Conservation (phyloP, 75 land plant species). For the Larix kaempferi region DNA sequence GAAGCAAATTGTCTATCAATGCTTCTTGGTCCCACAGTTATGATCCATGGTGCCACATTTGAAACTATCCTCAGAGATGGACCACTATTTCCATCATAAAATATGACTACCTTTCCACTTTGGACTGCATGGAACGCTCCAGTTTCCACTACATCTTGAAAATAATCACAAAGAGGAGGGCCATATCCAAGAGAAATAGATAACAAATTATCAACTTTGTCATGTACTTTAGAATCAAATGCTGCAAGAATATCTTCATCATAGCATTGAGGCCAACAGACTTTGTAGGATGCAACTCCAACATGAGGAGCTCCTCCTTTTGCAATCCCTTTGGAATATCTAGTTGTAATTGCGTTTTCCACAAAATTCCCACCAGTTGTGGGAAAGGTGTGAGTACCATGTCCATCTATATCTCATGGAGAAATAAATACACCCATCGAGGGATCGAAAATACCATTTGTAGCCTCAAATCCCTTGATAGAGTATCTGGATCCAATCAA, state of each 20-base stretch:
- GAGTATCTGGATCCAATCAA: constrained; percentile 22
- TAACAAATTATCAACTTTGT: constrained; percentile 22
- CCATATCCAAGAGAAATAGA: constrained; percentile 19
- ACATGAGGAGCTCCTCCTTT: constrained; percentile 31
- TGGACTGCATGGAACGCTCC: constrained; percentile 19
- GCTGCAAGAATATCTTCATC: constrained; percentile 31
- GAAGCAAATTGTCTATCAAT: constrained; percentile 21
- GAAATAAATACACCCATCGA: constrained; percentile 7
- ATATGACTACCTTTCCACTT: constrained; percentile 11
- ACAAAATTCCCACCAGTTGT: constrained; percentile 22
- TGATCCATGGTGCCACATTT: constrained; percentile 26
- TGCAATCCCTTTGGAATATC: constrained; percentile 20
- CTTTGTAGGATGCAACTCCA: constrained; percentile 23
- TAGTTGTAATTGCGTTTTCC: neutral
- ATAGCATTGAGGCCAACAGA: constrained; percentile 20
- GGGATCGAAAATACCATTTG: neutral
- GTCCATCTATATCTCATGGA: constrained; percentile 15
- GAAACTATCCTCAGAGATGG: constrained; percentile 12
- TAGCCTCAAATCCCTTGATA: constrained; percentile 17
- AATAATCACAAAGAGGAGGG: neutral
- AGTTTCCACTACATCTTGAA: constrained; percentile 16
- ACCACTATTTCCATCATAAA: constrained; percentile 25
- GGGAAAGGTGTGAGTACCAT: constrained; percentile 28
- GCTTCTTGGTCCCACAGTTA: constrained; percentile 29
- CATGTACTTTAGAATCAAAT: constrained; percentile 18